A percentile compares a stretch with the other conserved stretches of the same genome.
phyloP scores from a whole-genome alignment of 2,329 filamentous ascomycete species.

The Byssoonygena ceratinophila region DNA sequence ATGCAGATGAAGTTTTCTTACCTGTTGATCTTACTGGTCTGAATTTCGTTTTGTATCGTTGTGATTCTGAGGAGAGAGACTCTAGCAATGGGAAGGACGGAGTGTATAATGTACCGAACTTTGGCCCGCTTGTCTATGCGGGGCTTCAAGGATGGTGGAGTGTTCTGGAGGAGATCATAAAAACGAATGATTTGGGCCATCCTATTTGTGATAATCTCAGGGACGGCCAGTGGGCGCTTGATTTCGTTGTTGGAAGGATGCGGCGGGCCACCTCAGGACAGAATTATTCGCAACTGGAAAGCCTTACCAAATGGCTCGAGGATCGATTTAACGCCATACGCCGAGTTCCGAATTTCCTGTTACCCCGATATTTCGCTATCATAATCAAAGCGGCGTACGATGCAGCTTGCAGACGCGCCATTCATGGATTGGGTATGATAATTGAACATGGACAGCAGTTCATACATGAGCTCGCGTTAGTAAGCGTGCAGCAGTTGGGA shows the following conservation, averaged over 20 bases:
- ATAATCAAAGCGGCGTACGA: slow-evolving; percentile 79
- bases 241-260: slow-evolving; percentile 72
- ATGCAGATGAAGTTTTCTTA: slow-evolving; percentile 66
- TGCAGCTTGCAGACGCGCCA: slow-evolving; percentile 65
- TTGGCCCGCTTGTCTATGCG: slow-evolving; percentile 81
- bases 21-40: slow-evolving; percentile 68
- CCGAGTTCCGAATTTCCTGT: slow-evolving; percentile 72
- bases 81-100: slow-evolving; percentile 70
- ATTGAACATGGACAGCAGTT: slow-evolving; percentile 78
- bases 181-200: slow-evolving; percentile 82
- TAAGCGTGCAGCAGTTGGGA: slow-evolving; percentile 83
- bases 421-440: slow-evolving; percentile 68
- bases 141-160: slow-evolving; percentile 99
- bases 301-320: slow-evolving; percentile 66
- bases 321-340: slow-evolving; percentile 79
- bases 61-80: slow-evolving; percentile 78
- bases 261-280: slow-evolving; percentile 57
- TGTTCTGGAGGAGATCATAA: slow-evolving; percentile 70
- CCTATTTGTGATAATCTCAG: slow-evolving; percentile 87
- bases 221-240: slow-evolving; percentile 81
- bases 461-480: slow-evolving; percentile 75
- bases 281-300: slow-evolving; percentile 52
- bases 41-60: slow-evolving; percentile 84
- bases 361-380: slow-evolving; percentile 87
- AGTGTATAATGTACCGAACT: slow-evolving; percentile 74